Evolutionary conservation across 805 yeast species (phyloP).

Genomic region (Wickerhamiella allomyrinae): DNA sequence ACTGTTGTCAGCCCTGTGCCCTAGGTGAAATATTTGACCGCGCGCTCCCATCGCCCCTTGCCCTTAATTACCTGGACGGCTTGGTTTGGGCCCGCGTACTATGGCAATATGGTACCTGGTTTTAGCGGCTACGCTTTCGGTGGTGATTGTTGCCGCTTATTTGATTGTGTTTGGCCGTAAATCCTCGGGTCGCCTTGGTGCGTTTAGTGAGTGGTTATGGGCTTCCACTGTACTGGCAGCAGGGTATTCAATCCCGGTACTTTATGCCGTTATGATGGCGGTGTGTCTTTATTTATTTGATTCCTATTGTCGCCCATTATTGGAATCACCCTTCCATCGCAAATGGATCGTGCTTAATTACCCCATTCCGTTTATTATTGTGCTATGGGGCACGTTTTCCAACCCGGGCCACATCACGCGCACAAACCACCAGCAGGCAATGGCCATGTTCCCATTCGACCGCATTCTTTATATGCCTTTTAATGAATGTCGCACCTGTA

Average conservation of each 20-base stretch:
- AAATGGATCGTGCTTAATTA: conserved; percentile 11
- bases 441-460: conserved; percentile 30
- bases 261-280: conserved; percentile 11
- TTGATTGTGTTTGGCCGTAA: conserved; percentile 4
- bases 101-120: too few species aligned
- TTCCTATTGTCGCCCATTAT: conserved; percentile 1
- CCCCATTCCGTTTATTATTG: conserved; percentile 13
- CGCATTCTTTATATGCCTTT: conserved; percentile 38
- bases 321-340: conserved; percentile 6
- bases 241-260: conserved; percentile 14
- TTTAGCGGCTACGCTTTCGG: background rate
- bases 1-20: background rate
- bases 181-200: background rate
- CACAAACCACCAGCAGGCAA: conserved; percentile 17
- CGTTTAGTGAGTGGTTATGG: background rate
- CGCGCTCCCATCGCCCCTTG: background rate
- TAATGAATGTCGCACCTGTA: conserved; percentile 36
- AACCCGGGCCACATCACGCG: conserved; percentile 27
- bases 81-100: too few species aligned
- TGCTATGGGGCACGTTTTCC: conserved; percentile 21
- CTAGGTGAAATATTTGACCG: background rate
- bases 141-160: conserved; percentile 1
- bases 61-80: background rate
- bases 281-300: conserved; percentile 14
- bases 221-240: conserved; percentile 4